Conservation (phyloP, 2,329 filamentous ascomycete species). For the Xylogone sp. region DNA sequence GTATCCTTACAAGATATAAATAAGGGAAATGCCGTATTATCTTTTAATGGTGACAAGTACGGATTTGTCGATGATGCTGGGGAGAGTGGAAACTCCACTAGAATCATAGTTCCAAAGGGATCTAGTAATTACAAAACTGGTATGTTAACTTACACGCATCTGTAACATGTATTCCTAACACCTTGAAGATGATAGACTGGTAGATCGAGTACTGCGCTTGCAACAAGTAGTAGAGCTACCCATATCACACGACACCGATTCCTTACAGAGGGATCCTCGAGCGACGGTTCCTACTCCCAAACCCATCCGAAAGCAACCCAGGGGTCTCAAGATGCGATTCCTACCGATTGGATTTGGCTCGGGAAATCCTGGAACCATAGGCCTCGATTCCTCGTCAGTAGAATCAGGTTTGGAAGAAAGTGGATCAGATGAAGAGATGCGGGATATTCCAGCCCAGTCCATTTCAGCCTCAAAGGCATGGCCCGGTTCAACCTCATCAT, state of each 20-base stretch:
- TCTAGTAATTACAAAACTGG: slow-evolving; percentile 51
- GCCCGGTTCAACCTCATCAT: slow-evolving; percentile 1
- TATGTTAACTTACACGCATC: slow-evolving; percentile 35
- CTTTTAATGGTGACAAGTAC: slow-evolving; percentile 61
- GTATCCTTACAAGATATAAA: slow-evolving; percentile 57
- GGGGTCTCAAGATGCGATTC: slow-evolving; percentile 63
- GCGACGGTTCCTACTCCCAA: slow-evolving; percentile 45
- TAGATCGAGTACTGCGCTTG: slow-evolving; percentile 61
- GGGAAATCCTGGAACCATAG: slow-evolving; percentile 38
- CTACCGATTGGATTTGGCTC: slow-evolving; percentile 58
- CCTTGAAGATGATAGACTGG: slow-evolving; percentile 35
- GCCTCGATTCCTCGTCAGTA: slow-evolving; percentile 10
- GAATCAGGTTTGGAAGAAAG: slow-evolving; percentile 8
- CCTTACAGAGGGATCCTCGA: slow-evolving; percentile 34
- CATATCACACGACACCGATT: slow-evolving; percentile 33
- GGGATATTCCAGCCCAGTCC: slow-evolving; percentile 2
- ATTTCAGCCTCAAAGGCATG: slow-evolving; percentile 1
- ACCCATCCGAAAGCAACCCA: slow-evolving; percentile 59
- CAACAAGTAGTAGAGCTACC: slow-evolving; percentile 56
- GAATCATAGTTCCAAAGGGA: slow-evolving; percentile 57
- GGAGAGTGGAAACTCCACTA: slow-evolving; percentile 47
- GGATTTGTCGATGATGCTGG: slow-evolving; percentile 51
- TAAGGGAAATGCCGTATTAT: slow-evolving; percentile 51
- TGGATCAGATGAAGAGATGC: slow-evolving; percentile 16
- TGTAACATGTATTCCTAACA: neutral